Percentiles rank a stretch among this genome's conserved stretches.
Conservation (phyloP, 2,329 filamentous ascomycete genomes). For the Ascochyta rabiei region DNA sequence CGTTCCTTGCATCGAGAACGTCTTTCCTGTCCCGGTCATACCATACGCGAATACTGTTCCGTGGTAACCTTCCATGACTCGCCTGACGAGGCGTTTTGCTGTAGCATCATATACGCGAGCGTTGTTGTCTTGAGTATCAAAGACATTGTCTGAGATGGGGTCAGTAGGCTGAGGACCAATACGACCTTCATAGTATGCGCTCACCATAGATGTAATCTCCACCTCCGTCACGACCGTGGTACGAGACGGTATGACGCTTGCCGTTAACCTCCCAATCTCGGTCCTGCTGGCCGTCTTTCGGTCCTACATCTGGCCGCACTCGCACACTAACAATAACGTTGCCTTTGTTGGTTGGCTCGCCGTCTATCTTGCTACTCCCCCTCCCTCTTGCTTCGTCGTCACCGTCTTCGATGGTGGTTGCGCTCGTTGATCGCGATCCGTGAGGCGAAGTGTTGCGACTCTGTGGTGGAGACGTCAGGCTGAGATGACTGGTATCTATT, state of each 20-base stretch:
- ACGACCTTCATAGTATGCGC: conserved; percentile 41
- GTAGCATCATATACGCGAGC: conserved; percentile 91
- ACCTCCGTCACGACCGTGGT: conserved; percentile 87
- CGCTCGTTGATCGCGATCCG: conserved; percentile 86
- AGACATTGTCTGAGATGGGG: conserved; percentile 82
- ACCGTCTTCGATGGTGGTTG: conserved; percentile 84
- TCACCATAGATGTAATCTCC: conserved; percentile 86
- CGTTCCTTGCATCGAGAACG: conserved; percentile 99
- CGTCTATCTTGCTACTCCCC: conserved; percentile 38
- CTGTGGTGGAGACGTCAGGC: conserved; percentile 80
- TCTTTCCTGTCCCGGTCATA: conserved; percentile 99
- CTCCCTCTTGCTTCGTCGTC: conserved; percentile 65
- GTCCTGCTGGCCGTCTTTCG: conserved; percentile 68
- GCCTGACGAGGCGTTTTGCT: conserved; percentile 89
- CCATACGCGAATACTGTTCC: conserved; percentile 98
- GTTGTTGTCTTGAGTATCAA: conserved; percentile 92
- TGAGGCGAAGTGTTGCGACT: conserved; percentile 92
- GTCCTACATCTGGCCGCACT: conserved; percentile 79
- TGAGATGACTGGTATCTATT: conserved; percentile 69
- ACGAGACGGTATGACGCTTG: conserved; percentile 79
- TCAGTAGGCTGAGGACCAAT: conserved; percentile 16
- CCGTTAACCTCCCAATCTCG: conserved; percentile 93
- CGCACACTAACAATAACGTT: conserved; percentile 96
- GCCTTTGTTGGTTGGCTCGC: conserved; percentile 59
- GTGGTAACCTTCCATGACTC: conserved; percentile 99